A percentile compares a stretch with the other conserved stretches of the same genome.
phyloP scores from a whole-genome alignment of 2,329 filamentous ascomycete genomes.

The Teratosphaeriaceae sp. region DNA sequence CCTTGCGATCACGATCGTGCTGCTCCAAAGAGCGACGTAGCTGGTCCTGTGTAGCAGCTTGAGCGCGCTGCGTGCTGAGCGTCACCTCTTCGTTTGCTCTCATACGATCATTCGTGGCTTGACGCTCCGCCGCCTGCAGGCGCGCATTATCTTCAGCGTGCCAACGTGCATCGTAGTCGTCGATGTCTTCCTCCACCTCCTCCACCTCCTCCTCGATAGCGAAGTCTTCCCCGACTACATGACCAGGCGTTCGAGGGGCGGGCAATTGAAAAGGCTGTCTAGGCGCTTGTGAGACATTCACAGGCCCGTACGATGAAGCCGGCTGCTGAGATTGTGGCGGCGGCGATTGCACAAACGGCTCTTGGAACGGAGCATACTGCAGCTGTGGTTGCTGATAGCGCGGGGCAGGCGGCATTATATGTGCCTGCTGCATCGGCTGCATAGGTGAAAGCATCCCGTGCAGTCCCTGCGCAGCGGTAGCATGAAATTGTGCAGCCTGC shows the following conservation, averaged over 20 bases:
- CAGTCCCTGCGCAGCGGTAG: neutral
- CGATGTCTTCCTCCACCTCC: too few species aligned
- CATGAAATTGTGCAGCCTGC: neutral
- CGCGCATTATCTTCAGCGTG: neutral
- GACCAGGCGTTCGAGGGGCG: too few species aligned
- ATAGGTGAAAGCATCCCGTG: neutral
- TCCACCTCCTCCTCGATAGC: too few species aligned
- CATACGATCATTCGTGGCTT: neutral
- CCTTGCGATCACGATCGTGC: neutral
- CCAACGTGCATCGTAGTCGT: too few species aligned
- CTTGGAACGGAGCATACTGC: neutral
- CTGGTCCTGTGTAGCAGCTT: neutral
- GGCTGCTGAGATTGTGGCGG: neutral
- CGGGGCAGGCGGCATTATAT: neutral
- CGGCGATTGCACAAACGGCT: neutral
- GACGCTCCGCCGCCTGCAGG: neutral
- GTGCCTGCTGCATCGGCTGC: neutral
- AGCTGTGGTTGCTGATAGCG: constrained; percentile 1
- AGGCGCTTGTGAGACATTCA: too few species aligned
- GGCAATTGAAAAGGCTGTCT: too few species aligned
- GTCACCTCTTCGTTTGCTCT: neutral
- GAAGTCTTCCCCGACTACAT: too few species aligned
- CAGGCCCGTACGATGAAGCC: too few species aligned
- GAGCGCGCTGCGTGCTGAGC: neutral
- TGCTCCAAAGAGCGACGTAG: neutral